These are phyloP conservation scores for Penicillium ochrochloron DNA, from an alignment of 495 filamentous ascomycete species.

Conservation along the genomic window DNA sequence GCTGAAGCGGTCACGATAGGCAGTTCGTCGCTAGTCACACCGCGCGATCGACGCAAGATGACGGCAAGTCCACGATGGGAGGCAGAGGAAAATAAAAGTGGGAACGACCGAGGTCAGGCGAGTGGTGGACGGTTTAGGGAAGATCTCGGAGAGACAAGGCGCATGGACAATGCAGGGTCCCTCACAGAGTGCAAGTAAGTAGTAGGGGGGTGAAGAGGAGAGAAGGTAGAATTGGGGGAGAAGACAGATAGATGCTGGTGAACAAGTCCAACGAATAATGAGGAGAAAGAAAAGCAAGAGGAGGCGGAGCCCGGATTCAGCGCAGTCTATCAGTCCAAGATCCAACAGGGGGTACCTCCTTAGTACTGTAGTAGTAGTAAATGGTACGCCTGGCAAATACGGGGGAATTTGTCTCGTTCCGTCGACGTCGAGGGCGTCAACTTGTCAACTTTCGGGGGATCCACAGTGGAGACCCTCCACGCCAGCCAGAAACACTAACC, in stretches of 20 bases:
- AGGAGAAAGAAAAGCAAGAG: not conserved
- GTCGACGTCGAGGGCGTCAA: slow-evolving; percentile 2
- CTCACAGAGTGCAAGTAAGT: not conserved
- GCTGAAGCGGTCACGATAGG: slow-evolving; percentile 14
- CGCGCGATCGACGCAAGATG: slow-evolving; percentile 36
- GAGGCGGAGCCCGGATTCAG: slow-evolving; percentile 11
- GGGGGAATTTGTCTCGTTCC: not conserved
- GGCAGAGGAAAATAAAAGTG: not conserved
- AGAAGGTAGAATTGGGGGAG: not conserved
- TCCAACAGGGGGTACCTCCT: no score
- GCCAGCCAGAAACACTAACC: not conserved
- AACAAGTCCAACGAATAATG: not conserved
- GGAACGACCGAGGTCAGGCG: not conserved
- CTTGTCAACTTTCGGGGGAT: not conserved
- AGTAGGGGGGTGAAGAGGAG: not conserved
- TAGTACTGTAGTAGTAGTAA: not conserved
- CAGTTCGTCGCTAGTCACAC: slow-evolving; percentile 17
- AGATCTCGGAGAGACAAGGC: not conserved
- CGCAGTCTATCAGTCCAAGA: not conserved
- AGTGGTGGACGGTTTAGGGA: not conserved
- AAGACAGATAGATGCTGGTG: not conserved
- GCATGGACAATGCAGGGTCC: not conserved
- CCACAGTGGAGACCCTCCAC: slow-evolving; percentile 11
- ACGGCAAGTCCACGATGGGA: slow-evolving; percentile 20
- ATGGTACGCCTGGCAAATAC: not conserved